Conservation (phyloP, 352 stramenopile species). For the Globisporangium paroecandrum region DNA sequence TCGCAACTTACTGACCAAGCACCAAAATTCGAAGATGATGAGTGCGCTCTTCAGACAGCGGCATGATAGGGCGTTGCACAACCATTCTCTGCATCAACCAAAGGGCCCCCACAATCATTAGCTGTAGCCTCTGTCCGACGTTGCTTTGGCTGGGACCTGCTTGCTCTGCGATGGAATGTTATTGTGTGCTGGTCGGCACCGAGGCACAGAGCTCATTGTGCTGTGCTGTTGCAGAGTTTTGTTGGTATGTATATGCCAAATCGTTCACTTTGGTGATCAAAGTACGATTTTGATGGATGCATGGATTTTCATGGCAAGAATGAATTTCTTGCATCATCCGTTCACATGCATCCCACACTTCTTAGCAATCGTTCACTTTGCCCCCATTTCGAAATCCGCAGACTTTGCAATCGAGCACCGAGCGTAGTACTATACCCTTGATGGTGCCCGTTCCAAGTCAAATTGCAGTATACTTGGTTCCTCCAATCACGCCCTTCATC, state of each 20-base stretch:
- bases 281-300: not conserved
- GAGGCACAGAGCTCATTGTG: not conserved
- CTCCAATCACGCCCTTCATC: conserved; percentile 12
- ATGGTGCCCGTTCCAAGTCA: not conserved
- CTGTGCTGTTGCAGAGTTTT: not conserved
- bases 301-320: not conserved
- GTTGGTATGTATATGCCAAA: not conserved
- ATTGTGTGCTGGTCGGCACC: no score
- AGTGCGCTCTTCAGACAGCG: not conserved
- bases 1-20: not conserved
- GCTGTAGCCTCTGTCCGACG: not conserved
- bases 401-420: not conserved
- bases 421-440: not conserved
- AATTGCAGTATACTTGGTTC: not conserved
- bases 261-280: not conserved
- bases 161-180: no score
- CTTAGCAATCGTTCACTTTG: conserved; percentile 2
- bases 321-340: not conserved
- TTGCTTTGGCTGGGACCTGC: not conserved
- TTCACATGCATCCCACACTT: not conserved
- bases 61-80: not conserved
- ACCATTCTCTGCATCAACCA: not conserved
- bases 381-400: not conserved
- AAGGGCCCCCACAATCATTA: not conserved
- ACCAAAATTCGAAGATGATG: not conserved